These are phyloP conservation scores for Willaertia magna DNA, from an alignment of 208 protist genomes.

Conservation along the genomic window DNA sequence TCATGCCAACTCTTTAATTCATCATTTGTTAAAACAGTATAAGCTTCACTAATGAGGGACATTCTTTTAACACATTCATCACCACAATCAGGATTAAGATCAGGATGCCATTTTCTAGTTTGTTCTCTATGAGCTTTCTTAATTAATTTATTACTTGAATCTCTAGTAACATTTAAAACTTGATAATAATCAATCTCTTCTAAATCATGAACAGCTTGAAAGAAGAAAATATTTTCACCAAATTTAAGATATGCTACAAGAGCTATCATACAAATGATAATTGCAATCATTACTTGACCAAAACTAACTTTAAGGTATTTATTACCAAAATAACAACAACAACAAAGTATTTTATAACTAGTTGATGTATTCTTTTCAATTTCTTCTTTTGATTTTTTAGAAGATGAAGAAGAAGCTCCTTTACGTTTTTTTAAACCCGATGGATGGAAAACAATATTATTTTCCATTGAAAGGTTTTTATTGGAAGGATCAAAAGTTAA, in stretches of 20 bases:
- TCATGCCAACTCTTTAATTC: neutral
- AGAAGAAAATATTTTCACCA: neutral
- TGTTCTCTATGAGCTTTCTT: neutral
- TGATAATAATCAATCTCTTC: conserved; percentile 3
- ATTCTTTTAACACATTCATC: neutral
- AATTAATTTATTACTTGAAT: neutral
- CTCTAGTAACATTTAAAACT: neutral
- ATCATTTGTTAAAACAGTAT: neutral
- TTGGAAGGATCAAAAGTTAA: neutral
- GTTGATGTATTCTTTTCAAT: neutral
- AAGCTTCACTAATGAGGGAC: neutral
- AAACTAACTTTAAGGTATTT: neutral
- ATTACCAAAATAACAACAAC: neutral
- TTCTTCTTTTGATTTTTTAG: too few relatives aligned
- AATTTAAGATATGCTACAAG: neutral
- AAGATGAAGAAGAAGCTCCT: neutral
- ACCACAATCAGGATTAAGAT: neutral
- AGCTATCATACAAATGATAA: neutral
- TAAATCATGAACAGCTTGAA: neutral
- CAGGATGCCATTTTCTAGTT: neutral
- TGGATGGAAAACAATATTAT: neutral
- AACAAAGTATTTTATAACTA: neutral
- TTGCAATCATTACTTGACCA: neutral
- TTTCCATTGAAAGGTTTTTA: neutral
- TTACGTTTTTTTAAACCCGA: neutral